These are phyloP conservation scores for Pichia paraexigua DNA, from an alignment of 805 yeast genomes.

Conservation along the genomic window DNA sequence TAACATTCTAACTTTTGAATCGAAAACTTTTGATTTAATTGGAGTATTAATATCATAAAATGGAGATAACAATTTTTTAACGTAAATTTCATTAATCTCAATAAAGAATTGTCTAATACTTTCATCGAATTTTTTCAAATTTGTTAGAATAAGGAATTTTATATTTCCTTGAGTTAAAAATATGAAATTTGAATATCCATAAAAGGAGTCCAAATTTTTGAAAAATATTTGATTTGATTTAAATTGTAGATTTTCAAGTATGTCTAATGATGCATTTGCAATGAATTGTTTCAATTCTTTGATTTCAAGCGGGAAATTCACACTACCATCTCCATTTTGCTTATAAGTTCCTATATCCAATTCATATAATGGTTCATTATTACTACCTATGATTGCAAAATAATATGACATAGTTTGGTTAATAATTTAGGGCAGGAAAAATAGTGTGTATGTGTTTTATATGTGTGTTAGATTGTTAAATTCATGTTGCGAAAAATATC, in stretches of 20 bases:
- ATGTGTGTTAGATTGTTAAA: too few species aligned
- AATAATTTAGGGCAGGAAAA: too few species aligned
- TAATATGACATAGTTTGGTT: conserved; percentile 79
- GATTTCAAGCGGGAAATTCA: conserved; percentile 59
- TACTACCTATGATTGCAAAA: conserved; percentile 79
- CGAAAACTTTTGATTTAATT: conserved; percentile 67
- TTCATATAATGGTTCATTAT: conserved; percentile 82
- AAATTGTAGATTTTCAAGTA: conserved; percentile 91
- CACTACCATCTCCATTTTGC: conserved; percentile 55
- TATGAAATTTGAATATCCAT: conserved; percentile 75
- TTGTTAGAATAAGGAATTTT: conserved; percentile 68
- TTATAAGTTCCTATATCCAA: conserved; percentile 74
- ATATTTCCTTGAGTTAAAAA: conserved; percentile 84
- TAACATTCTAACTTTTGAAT: conserved; percentile 56
- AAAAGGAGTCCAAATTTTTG: conserved; percentile 77
- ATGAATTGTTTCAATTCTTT: conserved; percentile 82
- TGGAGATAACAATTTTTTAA: conserved; percentile 78
- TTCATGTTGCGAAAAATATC: not conserved
- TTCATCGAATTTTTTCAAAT: conserved; percentile 52
- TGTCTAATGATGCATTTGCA: conserved; percentile 79
- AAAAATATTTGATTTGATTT: conserved; percentile 54
- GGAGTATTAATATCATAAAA: conserved; percentile 74
- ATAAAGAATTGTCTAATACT: conserved; percentile 73
- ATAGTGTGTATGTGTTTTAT: too few species aligned
- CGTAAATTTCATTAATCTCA: conserved; percentile 82